phyloP scores from a whole-genome alignment of 352 stramenopile genomes.

The Phytophthora lateralis region DNA sequence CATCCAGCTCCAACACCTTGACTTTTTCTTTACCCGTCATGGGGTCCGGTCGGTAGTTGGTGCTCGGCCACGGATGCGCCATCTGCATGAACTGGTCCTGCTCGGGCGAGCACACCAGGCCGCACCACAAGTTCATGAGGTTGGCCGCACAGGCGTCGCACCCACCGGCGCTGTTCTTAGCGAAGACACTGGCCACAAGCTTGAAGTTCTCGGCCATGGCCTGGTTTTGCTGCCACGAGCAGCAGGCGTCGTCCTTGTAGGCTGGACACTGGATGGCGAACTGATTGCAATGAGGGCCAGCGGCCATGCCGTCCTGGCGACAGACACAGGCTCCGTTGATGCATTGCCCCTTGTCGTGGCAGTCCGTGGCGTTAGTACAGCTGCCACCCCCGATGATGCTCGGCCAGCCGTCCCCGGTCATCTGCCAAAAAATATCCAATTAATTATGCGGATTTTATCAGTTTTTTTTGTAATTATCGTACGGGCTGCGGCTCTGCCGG shows the following conservation, averaged over 20 bases:
- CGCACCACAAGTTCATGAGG: conserved; percentile 88
- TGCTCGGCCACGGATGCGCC: conserved; percentile 68
- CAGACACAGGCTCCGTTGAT: conserved; percentile 53
- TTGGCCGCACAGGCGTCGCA: conserved; percentile 87
- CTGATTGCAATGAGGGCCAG: conserved; percentile 72
- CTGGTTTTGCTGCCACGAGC: conserved; percentile 92
- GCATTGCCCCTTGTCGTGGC: conserved; percentile 61
- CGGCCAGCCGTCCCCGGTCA: conserved; percentile 40
- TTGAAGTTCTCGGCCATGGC: conserved; percentile 88
- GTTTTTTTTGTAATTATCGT: neutral
- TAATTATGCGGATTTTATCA: conserved; percentile 2
- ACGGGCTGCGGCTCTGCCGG: conserved; percentile 46
- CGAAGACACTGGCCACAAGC: conserved; percentile 73
- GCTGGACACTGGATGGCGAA: conserved; percentile 87
- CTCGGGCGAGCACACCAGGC: conserved; percentile 78
- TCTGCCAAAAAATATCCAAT: conserved; percentile 18
- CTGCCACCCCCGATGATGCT: conserved; percentile 72
- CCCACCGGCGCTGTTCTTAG: conserved; percentile 64
- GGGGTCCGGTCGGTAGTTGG: conserved; percentile 67
- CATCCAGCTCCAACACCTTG: conserved; percentile 82
- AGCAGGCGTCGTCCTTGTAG: conserved; percentile 79
- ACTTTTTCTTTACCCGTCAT: conserved; percentile 79
- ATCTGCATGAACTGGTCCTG: conserved; percentile 82
- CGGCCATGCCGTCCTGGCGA: conserved; percentile 66
- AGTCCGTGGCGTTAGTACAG: conserved; percentile 61